Percentiles rank a stretch among this genome's conserved stretches.
phyloP scores from a whole-genome alignment of 2,329 filamentous ascomycete genomes.

The Apiospora malaysiana region DNA sequence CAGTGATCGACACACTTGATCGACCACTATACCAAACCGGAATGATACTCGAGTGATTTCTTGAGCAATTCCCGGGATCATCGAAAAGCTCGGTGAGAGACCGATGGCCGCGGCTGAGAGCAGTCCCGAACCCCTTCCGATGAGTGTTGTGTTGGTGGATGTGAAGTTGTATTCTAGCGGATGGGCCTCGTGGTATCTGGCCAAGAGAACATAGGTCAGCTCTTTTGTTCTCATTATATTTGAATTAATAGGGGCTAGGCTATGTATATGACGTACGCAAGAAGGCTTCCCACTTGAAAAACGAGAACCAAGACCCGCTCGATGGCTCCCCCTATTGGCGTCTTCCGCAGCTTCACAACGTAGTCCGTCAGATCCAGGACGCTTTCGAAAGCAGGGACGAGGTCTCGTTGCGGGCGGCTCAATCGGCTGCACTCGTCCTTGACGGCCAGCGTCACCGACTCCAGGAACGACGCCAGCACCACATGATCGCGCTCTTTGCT shows the following conservation, averaged over 20 bases:
- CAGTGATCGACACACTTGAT: constrained; percentile 16
- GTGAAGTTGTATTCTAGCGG: constrained; percentile 14
- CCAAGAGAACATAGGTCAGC: background rate
- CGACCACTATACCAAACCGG: constrained; percentile 10
- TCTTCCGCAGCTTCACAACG: constrained; percentile 22
- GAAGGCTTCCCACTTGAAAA: constrained; percentile 23
- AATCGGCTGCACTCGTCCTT: constrained; percentile 14
- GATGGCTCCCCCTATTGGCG: constrained; percentile 22
- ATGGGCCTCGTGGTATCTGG: constrained; percentile 11
- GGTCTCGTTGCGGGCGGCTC: background rate
- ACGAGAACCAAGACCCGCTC: constrained; percentile 23
- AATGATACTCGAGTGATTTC: constrained; percentile 1
- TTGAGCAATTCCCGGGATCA: constrained; percentile 14
- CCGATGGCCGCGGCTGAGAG: constrained; percentile 10
- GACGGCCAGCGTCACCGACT: background rate
- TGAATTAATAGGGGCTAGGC: background rate
- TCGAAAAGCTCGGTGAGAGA: constrained; percentile 3
- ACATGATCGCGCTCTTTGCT: constrained; percentile 2
- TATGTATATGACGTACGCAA: constrained; percentile 18
- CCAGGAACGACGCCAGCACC: background rate
- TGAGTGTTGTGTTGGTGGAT: background rate
- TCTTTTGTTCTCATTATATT: background rate
- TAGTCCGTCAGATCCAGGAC: constrained; percentile 24
- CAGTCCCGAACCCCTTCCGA: constrained; percentile 1
- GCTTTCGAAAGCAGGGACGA: constrained; percentile 22